phyloP scores from a whole-genome alignment of 768 basidiomycete species.

The Termitomyces sp. region DNA sequence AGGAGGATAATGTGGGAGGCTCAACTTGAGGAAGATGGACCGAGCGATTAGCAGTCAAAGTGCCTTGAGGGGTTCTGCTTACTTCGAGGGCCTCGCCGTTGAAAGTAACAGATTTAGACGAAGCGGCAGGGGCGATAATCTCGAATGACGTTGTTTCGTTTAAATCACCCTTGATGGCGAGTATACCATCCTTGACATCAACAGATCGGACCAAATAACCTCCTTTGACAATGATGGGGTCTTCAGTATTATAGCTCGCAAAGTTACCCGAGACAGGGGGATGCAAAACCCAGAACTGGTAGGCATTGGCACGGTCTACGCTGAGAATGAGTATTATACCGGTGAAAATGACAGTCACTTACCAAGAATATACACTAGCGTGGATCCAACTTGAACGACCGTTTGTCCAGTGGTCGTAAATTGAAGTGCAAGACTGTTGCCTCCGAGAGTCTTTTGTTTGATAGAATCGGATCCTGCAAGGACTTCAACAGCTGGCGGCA shows the following conservation, averaged over 20 bases:
- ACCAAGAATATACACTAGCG: slow-evolving; percentile 42
- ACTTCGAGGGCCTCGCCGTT: slow-evolving; percentile 30
- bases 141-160: slow-evolving; percentile 38
- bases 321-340: background rate
- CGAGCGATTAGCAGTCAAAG: slow-evolving; percentile 25
- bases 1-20: slow-evolving; percentile 27
- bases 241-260: slow-evolving; percentile 30
- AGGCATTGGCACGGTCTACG: slow-evolving; percentile 41
- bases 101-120: slow-evolving; percentile 34
- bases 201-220: slow-evolving; percentile 41
- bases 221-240: slow-evolving; percentile 42
- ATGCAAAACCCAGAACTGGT: slow-evolving; percentile 47
- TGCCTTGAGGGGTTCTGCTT: slow-evolving; percentile 35
- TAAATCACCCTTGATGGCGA: slow-evolving; percentile 38
- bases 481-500: slow-evolving; percentile 23
- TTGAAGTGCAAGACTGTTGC: slow-evolving; percentile 33
- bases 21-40: slow-evolving; percentile 27
- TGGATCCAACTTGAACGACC: slow-evolving; percentile 36
- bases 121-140: slow-evolving; percentile 37
- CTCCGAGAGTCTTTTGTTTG: slow-evolving; percentile 28
- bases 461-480: slow-evolving; percentile 29
- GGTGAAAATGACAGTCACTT: slow-evolving; percentile 7
- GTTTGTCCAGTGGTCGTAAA: slow-evolving; percentile 42
- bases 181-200: slow-evolving; percentile 25
- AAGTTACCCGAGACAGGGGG: slow-evolving; percentile 31